Evolutionary conservation across 768 basidiomycete genomes (phyloP).

Genomic region (Chalciporus chontae): DNA sequence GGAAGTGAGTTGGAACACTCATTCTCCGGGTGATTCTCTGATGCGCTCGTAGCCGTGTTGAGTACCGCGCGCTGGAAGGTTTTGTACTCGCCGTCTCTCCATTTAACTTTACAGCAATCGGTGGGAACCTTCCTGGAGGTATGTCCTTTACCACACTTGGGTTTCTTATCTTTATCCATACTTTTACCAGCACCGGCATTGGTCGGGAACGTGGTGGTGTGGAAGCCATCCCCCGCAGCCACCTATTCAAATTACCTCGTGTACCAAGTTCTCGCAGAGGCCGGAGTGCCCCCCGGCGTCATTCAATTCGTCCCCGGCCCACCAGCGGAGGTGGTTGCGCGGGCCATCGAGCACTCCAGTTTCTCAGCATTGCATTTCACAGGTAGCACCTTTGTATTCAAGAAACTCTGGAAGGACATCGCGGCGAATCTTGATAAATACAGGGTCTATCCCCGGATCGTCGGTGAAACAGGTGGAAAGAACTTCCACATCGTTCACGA

Average conservation of each 20-base stretch:
- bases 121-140: slow-evolving; percentile 87
- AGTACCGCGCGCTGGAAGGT: slow-evolving; percentile 97
- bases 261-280: slow-evolving; percentile 88
- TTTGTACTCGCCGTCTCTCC: slow-evolving; percentile 98
- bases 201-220: slow-evolving; percentile 91
- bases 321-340: slow-evolving; percentile 78
- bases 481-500: slow-evolving; percentile 95
- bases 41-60: slow-evolving; percentile 64
- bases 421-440: slow-evolving; percentile 85
- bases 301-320: slow-evolving; percentile 97
- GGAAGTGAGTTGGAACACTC: slow-evolving; percentile 72
- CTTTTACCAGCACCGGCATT: slow-evolving; percentile 69
- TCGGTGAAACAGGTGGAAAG: slow-evolving; percentile 98
- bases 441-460: slow-evolving; percentile 87
- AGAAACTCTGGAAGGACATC: slow-evolving; percentile 95
- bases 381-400: slow-evolving; percentile 92
- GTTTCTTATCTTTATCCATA: background rate
- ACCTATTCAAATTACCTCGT: slow-evolving; percentile 94
- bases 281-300: slow-evolving; percentile 90
- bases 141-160: background rate
- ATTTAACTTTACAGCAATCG: slow-evolving; percentile 98
- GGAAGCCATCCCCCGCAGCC: slow-evolving; percentile 97
- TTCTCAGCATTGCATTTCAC: slow-evolving; percentile 97
- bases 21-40: background rate
- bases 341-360: slow-evolving; percentile 70